Percentiles rank a stretch among this genome's conserved stretches.
These are phyloP conservation scores for Moricandia moricandioides DNA, from an alignment of 345 rosid genomes.

Conservation along the genomic window DNA sequence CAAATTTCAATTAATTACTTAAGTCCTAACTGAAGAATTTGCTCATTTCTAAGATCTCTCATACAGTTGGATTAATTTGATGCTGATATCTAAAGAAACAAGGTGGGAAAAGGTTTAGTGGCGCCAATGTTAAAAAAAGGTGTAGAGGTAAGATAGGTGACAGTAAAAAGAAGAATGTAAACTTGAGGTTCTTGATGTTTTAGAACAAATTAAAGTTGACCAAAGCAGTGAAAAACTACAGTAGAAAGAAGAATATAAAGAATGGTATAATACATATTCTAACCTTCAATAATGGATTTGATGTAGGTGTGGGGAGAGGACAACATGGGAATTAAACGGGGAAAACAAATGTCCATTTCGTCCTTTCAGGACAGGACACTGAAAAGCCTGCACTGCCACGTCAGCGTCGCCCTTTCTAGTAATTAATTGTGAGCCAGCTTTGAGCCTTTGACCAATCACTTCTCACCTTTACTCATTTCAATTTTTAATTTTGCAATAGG, in stretches of 20 bases:
- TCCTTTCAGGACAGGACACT: slow-evolving; percentile 36
- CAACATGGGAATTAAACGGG: background rate
- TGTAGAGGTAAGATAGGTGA: background rate
- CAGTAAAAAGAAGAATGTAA: background rate
- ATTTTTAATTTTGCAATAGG: too few relatives aligned
- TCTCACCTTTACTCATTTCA: background rate
- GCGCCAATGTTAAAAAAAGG: too few relatives aligned
- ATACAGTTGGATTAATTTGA: too few relatives aligned
- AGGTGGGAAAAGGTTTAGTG: too few relatives aligned
- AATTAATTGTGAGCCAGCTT: slow-evolving; percentile 28
- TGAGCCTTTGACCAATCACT: slow-evolving; percentile 19
- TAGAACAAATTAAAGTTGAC: slow-evolving; percentile 1
- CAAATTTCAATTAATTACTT: too few relatives aligned
- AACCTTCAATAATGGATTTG: background rate
- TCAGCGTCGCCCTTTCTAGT: slow-evolving; percentile 17
- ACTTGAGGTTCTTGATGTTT: background rate
- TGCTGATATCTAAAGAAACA: too few relatives aligned
- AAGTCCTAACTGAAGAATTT: too few relatives aligned
- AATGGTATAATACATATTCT: background rate
- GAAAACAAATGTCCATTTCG: background rate
- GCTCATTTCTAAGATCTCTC: too few relatives aligned
- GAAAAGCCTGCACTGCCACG: slow-evolving; percentile 39
- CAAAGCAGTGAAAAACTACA: background rate
- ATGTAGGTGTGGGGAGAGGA: background rate
- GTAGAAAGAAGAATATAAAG: background rate